Percentiles rank a stretch among this genome's conserved stretches.
Conservation (phyloP, 179 eudicot genomes). For the Amaranthus tricolor region DNA sequence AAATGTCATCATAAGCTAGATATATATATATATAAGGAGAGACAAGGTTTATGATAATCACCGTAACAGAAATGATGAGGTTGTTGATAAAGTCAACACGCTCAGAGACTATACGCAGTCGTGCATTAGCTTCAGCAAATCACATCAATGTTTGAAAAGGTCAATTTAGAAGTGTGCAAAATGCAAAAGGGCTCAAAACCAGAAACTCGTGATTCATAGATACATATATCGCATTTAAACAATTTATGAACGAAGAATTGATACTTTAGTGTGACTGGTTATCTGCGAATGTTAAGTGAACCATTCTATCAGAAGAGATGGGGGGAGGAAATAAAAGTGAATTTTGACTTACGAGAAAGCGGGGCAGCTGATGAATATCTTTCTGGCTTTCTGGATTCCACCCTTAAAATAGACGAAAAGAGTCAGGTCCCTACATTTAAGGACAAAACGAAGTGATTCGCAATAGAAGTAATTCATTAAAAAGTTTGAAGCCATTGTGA, state of each 20-base stretch:
- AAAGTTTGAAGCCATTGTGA: conserved; percentile 12
- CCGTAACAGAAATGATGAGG: conserved; percentile 84
- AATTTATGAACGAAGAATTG: not conserved
- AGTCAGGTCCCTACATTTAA: conserved; percentile 57
- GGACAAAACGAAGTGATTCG: conserved; percentile 34
- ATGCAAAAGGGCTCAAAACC: not conserved
- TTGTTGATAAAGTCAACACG: conserved; percentile 88
- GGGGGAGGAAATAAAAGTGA: not conserved
- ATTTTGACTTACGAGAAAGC: conserved; percentile 76
- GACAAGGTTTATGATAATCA: conserved; percentile 33
- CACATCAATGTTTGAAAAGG: conserved; percentile 21
- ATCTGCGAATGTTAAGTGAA: not conserved
- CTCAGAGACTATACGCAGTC: conserved; percentile 93
- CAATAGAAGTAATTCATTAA: conserved; percentile 21
- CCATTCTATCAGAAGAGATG: not conserved
- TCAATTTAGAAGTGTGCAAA: conserved; percentile 5
- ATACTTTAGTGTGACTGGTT: not conserved
- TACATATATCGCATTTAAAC: not conserved
- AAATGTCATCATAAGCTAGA: not conserved
- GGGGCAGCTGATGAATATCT: conserved; percentile 99
- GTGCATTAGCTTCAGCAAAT: conserved; percentile 82
- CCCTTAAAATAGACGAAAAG: conserved; percentile 83
- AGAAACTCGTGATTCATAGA: not conserved
- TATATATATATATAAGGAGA: not conserved
- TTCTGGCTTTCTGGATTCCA: conserved; percentile 96